Evolutionary conservation across 2,329 filamentous ascomycete species (phyloP).

Genomic region (Claviceps paspali): DNA sequence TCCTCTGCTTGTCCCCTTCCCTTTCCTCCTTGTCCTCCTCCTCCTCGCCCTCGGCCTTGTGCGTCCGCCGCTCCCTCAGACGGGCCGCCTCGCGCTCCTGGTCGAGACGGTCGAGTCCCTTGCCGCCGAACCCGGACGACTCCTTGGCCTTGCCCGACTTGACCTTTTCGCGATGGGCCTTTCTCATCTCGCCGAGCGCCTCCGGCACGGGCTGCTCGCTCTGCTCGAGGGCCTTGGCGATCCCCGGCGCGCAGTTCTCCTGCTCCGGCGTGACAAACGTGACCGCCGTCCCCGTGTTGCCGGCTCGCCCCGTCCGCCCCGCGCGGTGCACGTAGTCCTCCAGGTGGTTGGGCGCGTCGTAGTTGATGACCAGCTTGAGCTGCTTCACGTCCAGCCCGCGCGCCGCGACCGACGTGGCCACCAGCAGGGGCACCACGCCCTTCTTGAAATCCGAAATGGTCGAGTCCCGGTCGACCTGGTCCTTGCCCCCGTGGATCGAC

Average conservation of each 20-base stretch:
- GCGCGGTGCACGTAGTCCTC: slow-evolving; percentile 95
- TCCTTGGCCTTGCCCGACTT: slow-evolving; percentile 86
- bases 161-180: slow-evolving; percentile 73
- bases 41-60: slow-evolving; percentile 72
- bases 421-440: slow-evolving; percentile 74
- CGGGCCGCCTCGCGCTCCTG: slow-evolving; percentile 80
- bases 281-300: slow-evolving; percentile 86
- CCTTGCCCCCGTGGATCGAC: slow-evolving; percentile 87
- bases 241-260: slow-evolving; percentile 76
- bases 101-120: slow-evolving; percentile 82
- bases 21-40: slow-evolving; percentile 74
- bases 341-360: slow-evolving; percentile 81
- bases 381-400: slow-evolving; percentile 93
- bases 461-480: slow-evolving; percentile 84
- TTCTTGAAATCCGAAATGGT: slow-evolving; percentile 89
- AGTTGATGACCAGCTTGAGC: slow-evolving; percentile 90
- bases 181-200: slow-evolving; percentile 47
- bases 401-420: slow-evolving; percentile 90
- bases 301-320: slow-evolving; percentile 84
- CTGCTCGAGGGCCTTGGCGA: slow-evolving; percentile 82
- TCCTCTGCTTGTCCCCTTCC: slow-evolving; percentile 57
- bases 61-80: slow-evolving; percentile 72
- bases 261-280: slow-evolving; percentile 89
- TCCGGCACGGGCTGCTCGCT: slow-evolving; percentile 75
- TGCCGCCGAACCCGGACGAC: slow-evolving; percentile 82